Evolutionary conservation across 2,329 filamentous ascomycete species (phyloP).

Genomic region (Penicillium corylophilum): DNA sequence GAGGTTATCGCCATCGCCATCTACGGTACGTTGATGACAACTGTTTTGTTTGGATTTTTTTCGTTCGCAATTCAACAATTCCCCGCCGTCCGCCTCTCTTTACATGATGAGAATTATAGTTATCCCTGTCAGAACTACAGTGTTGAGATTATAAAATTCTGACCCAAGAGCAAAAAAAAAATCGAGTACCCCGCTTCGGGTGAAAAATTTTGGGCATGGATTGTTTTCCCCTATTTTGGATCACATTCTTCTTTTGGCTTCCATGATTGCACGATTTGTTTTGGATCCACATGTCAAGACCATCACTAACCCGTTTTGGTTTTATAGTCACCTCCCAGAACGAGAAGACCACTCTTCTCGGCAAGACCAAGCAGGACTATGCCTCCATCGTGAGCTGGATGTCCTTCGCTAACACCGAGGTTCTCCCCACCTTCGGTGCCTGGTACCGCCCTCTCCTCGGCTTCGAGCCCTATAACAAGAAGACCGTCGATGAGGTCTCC

Average conservation of each 20-base stretch:
- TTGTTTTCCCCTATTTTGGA: conserved; percentile 11
- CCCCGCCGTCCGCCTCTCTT: conserved; percentile 9
- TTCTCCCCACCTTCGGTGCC: conserved; percentile 68
- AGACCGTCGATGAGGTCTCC: conserved; percentile 78
- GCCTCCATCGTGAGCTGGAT: conserved; percentile 98
- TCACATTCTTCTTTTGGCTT: conserved; percentile 13
- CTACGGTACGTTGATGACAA: conserved; percentile 73
- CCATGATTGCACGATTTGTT: conserved; percentile 14
- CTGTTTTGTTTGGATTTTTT: conserved; percentile 18
- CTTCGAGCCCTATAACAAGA: conserved; percentile 92
- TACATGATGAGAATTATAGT: conserved; percentile 82
- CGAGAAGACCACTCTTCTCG: conserved; percentile 98
- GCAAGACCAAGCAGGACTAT: conserved; percentile 99
- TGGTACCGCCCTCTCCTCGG: conserved; percentile 90
- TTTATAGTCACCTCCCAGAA: conserved; percentile 91
- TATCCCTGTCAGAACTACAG: conserved; percentile 96
- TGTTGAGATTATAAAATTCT: conserved; percentile 82
- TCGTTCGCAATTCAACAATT: conserved; percentile 5
- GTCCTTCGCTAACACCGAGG: conserved; percentile 91
- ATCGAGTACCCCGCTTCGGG: conserved; percentile 49
- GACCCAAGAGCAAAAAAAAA: conserved; percentile 54
- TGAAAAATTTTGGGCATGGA: conserved; percentile 17
- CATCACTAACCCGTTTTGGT: conserved; percentile 27
- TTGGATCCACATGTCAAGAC: conserved; percentile 9
- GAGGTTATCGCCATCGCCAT: conserved; percentile 95